These are phyloP conservation scores for Vitis hybrid DNA, from an alignment of 177 flowering plant genomes.

Conservation along the genomic window DNA sequence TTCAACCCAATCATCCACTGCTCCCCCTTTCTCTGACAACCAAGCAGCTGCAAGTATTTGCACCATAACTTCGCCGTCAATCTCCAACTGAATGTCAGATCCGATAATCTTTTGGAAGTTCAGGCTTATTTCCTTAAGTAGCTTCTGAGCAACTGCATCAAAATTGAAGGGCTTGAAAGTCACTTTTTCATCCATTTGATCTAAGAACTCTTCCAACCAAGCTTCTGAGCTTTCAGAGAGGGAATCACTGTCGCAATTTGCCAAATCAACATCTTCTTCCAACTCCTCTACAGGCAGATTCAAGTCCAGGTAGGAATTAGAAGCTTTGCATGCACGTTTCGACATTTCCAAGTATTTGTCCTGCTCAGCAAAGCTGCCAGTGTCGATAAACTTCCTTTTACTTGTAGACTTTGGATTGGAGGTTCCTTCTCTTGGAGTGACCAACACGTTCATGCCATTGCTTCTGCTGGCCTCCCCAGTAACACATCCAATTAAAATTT, in stretches of 20 bases:
- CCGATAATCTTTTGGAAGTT: constrained; percentile 30
- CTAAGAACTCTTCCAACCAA: constrained; percentile 50
- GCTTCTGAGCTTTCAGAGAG: constrained; percentile 33
- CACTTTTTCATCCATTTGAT: constrained; percentile 40
- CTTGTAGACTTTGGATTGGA: constrained; percentile 10
- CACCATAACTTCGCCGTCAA: constrained; percentile 49
- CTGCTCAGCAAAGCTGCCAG: not conserved
- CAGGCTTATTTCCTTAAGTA: constrained; percentile 27
- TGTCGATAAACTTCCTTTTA: constrained; percentile 40
- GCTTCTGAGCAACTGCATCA: constrained; percentile 39
- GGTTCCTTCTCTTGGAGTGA: constrained; percentile 11
- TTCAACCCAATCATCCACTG: constrained; percentile 43
- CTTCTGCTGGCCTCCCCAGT: constrained; percentile 8
- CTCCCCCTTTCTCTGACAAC: constrained; percentile 29
- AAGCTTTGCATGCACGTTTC: constrained; percentile 22
- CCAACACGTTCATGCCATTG: constrained; percentile 16
- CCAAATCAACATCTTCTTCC: constrained; percentile 29
- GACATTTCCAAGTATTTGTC: constrained; percentile 16
- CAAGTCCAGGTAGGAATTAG: constrained; percentile 46
- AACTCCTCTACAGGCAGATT: constrained; percentile 53
- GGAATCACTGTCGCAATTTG: constrained; percentile 23
- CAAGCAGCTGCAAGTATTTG: constrained; percentile 63
- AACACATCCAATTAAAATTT: constrained; percentile 26
- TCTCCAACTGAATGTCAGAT: constrained; percentile 33
- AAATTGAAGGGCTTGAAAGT: constrained; percentile 51